Evolutionary conservation across 306 rosid species (phyloP).

Genomic region (Ceratonia siliqua): DNA sequence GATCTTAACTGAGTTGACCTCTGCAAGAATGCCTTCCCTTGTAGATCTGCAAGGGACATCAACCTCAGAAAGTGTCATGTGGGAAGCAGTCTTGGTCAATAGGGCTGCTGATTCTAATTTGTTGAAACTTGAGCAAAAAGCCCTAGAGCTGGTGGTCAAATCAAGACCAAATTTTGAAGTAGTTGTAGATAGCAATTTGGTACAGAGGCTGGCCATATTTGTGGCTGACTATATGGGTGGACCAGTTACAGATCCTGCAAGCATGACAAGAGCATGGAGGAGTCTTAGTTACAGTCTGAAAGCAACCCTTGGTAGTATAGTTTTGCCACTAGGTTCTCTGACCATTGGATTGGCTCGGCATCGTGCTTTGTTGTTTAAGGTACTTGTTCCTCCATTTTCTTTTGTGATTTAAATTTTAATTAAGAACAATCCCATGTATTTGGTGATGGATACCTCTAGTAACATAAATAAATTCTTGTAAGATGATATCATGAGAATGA

Average conservation of each 20-base stretch:
- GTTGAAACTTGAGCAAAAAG: constrained; percentile 80
- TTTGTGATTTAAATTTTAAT: constrained; percentile 25
- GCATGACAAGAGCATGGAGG: constrained; percentile 82
- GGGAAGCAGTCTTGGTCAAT: constrained; percentile 96
- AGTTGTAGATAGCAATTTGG: constrained; percentile 64
- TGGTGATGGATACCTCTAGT: constrained; percentile 15
- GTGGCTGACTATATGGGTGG: constrained; percentile 97
- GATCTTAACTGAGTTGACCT: constrained; percentile 57
- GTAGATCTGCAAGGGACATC: constrained; percentile 92
- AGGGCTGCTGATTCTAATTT: constrained; percentile 83
- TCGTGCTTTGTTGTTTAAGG: constrained; percentile 98
- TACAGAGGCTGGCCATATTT: constrained; percentile 71
- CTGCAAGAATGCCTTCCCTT: constrained; percentile 96
- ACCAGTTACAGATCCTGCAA: constrained; percentile 78
- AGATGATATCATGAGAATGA: constrained; percentile 23
- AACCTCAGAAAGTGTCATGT: constrained; percentile 59
- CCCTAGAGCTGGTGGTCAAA: constrained; percentile 64
- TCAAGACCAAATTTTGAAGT: constrained; percentile 58
- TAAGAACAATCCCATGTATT: constrained; percentile 18
- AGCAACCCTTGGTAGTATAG: constrained; percentile 94
- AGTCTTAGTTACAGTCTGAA: constrained; percentile 74
- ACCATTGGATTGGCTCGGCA: constrained; percentile 95
- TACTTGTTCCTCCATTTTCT: constrained; percentile 33
- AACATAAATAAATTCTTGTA: background rate
- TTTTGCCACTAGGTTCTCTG: constrained; percentile 93